Base-by-base conservation (phyloP, 1,284 basidiomycete genomes). In the Marasmius sp. region DNA sequence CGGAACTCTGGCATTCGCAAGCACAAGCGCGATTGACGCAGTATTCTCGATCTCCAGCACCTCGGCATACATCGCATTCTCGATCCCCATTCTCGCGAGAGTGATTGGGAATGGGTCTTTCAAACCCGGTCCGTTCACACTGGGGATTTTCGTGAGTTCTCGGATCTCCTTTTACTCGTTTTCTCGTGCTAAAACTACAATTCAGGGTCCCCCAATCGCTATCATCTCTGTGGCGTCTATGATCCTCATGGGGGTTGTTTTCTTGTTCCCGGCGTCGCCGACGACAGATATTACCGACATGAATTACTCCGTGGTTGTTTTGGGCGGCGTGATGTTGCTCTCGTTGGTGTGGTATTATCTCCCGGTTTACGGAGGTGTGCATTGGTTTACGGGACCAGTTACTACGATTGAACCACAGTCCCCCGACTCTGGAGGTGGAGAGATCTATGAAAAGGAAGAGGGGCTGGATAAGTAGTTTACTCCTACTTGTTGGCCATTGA, bases 231-330 rank as follows among this genome's bases (percentile, higher is more conserved):
- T 88, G 2, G 53, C 74, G 0, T 90, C 85, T 71, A 89, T 90
- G 88, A 45, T 68, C 0, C 84, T 91, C 72, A 83, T 87, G 76
- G 71, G 76, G 38, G 68, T 85, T 61, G 81, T 89, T 1, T 86
- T 89, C 75, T 72, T 88, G 53, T 90, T 91, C 76, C 89, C 89
- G 0, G 72, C 80, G 1, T 79, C 76, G 11, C 81, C 85, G 3
- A 69, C 75, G 6, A 76, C 84, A 6, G 70, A 63, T 33, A 79
- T 77, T 1, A 58, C 69, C 16, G 74, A 79, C 62, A 91, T 91
- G 89, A 91, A 91, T 72, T 91, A 91, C 67, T 82, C 83, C 0
- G 77, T 85, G 49, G 85, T 86, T 37, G 86, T 90, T 9, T 72
- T 85, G 6, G 83, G 80, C 18, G 85, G 86, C 6, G 79, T 84